Evolutionary conservation across 2,329 filamentous ascomycete genomes (phyloP), one percentile per base, ranked within the genome.

Genomic region (Coleophoma eucalyptorum): DNA sequence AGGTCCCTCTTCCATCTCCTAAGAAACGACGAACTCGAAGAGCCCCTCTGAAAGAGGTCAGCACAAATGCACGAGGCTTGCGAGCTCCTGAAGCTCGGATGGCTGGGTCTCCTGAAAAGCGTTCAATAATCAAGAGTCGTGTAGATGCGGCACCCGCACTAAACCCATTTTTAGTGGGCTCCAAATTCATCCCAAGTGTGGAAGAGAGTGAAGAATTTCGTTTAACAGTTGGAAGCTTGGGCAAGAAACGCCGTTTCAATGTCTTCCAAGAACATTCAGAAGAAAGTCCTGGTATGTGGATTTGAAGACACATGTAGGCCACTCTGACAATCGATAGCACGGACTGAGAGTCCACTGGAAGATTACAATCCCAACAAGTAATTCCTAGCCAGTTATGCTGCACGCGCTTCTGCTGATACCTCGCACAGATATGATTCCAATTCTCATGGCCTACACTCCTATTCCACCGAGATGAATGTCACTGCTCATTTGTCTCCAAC

Each of bases 121-220:
- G 48, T 26, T 43, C 48, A 32, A 5, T 15, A 42, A 21, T 48
- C n/a, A 44, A 43, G 42, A 33, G 20, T 20, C 48, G 45, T 44
- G 12, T 16, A 4, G 4, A 21, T 16, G 11, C 42, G 8, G 10
- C 42, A 16, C 49, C 49, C 34, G 26, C 52, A 35, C 55, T 56
- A 38, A 50, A 46, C 31, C 19, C 51, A 58, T n/a, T 63, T 64
- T 47, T 59, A 59, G 15, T 52, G 62, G 16, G 55, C 54, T 18
- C 21, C 45, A 31, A 49, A 46, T 58, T 60, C 45, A 48, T 55
- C 37, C 57, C 61, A 35, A 62, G 50, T 32, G 47, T 51, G 12
- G 64, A 67, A 7, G 63, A 66, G 46, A 53, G 63, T 16, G 63
- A 65, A 48, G 64, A 67, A 41, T 63, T 65, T 50, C 53, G 55